Base-by-base conservation (phyloP, 2,329 filamentous ascomycete species). In the Amylocarpus encephaloides region DNA sequence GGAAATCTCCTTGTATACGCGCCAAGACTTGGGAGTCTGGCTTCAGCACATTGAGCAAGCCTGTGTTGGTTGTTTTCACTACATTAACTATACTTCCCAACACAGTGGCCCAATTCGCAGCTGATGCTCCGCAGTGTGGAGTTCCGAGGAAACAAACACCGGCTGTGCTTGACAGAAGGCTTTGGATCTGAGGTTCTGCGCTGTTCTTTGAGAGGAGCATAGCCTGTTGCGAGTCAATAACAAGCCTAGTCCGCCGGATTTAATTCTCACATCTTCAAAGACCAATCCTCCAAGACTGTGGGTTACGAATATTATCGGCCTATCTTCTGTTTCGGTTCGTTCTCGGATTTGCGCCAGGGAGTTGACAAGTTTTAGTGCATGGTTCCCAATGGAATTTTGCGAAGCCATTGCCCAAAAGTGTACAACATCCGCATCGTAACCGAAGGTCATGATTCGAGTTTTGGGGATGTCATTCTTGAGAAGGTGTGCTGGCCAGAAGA, bases 251-350 rank as follows among this genome's bases (percentile, higher is more conserved):
- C 40, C 6, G 29, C 18, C 5, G 7, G 22, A n/a, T 43, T 12
- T 7, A 16, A 19, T 13, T 18, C 43, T 15, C 40, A 47, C 22
- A 32, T 68, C 48, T 51, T 73, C 67, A 55, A 64, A 69, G 10
- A 71, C 66, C 5, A 73, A 54, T 2, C 69, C 69, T 5, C 70
- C 70, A 0, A 72, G 53, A 50, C 69, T 69, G 48, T 71, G 69
- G 6, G 58, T 62, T 5, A 72, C 61, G 29, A 72, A 68, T 12
- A 71, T 63, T 19, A 70, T 48, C 2, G 38, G 46, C 4, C 46
- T 38, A 29, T 56, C 57, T 52, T 62, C 58, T 43, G 60, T 62
- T 19, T 61, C 56, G 39, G 67, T 59, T 1, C 57, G 46, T 30
- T 62, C 59, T 30, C 64, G 49, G 36, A 61, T 52, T 11, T 50